Conservation (phyloP, 352 stramenopile genomes). For the Phytophthora foliorum region DNA sequence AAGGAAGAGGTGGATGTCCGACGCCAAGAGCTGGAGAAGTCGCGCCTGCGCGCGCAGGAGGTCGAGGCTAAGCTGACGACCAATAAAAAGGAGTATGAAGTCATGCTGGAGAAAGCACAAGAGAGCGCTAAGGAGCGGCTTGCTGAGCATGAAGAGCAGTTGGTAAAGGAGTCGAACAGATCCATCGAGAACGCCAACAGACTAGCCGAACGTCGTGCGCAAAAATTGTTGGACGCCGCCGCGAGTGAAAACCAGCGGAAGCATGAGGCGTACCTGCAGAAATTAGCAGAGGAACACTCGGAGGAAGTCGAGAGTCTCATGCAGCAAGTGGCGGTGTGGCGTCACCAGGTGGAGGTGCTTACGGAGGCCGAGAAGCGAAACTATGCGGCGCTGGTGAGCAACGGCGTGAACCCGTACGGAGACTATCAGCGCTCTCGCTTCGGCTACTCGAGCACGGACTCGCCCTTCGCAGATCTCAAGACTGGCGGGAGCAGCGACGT, state of each 20-base stretch:
- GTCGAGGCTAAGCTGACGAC: conserved; percentile 45
- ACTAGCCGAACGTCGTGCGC: conserved; percentile 59
- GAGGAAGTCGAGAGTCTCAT: conserved; percentile 85
- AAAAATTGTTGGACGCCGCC: conserved; percentile 65
- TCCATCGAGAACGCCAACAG: conserved; percentile 77
- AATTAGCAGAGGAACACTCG: conserved; percentile 82
- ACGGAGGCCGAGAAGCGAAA: conserved; percentile 87
- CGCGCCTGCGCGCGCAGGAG: conserved; percentile 45
- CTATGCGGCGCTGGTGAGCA: conserved; percentile 71
- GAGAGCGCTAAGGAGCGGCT: conserved; percentile 55
- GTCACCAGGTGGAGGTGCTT: conserved; percentile 86
- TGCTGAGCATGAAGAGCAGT: conserved; percentile 69
- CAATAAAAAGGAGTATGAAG: conserved; percentile 54
- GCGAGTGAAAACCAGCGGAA: conserved; percentile 62
- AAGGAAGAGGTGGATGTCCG: conserved; percentile 50
- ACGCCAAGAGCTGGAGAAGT: conserved; percentile 47
- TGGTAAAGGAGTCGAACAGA: conserved; percentile 81
- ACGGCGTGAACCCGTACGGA: conserved; percentile 65
- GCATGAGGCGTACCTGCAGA: conserved; percentile 84
- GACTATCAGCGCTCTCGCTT: conserved; percentile 67
- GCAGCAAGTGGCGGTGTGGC: conserved; percentile 86
- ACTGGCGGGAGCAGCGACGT: conserved; percentile 9
- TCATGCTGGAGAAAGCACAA: conserved; percentile 57
- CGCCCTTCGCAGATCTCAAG: conserved; percentile 32
- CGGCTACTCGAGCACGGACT: conserved; percentile 40